Evolutionary conservation across 257 asterid genomes (phyloP).

Genomic region (Perilla frutescens): DNA sequence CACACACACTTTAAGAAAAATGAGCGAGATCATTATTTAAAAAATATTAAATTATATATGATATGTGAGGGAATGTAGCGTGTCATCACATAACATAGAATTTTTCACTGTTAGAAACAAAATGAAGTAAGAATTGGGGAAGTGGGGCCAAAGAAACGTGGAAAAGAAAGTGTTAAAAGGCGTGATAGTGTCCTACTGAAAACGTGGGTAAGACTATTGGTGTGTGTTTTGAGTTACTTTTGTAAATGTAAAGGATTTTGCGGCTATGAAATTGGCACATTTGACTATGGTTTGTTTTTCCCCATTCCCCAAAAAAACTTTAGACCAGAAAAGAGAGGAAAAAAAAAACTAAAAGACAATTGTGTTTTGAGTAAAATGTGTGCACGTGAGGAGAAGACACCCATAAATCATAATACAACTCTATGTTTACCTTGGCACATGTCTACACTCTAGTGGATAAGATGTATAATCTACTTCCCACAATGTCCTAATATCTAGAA

Average conservation of each 20-base stretch:
- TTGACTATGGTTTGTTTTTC: slow-evolving; percentile 29
- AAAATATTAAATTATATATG: no score
- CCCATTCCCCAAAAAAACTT: slow-evolving; percentile 38
- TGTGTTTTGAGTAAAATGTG: slow-evolving; percentile 19
- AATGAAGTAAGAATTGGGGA: background rate
- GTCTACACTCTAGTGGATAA: slow-evolving; percentile 17
- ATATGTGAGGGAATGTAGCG: no score
- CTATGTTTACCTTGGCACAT: slow-evolving; percentile 9
- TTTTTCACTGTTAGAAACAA: no score
- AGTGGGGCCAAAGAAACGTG: slow-evolving; percentile 21
- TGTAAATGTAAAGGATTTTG: slow-evolving; percentile 26
- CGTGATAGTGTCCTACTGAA: slow-evolving; percentile 40
- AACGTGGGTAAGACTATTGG: slow-evolving; percentile 31
- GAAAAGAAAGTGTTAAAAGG: slow-evolving; percentile 41
- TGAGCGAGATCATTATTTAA: no score
- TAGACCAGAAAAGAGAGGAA: slow-evolving; percentile 29
- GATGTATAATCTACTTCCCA: slow-evolving; percentile 17
- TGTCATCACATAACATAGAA: no score
- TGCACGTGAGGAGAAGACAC: slow-evolving; percentile 43
- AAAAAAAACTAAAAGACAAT: background rate
- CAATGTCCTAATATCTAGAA: no score
- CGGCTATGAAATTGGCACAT: slow-evolving; percentile 35
- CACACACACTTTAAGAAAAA: no score
- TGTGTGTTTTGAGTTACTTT: slow-evolving; percentile 16
- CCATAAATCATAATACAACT: slow-evolving; percentile 4